A percentile compares a stretch with the other conserved stretches of the same genome.
These are phyloP conservation scores for Chlorociboria aeruginascens DNA, from an alignment of 495 filamentous ascomycete species.

Conservation along the genomic window DNA sequence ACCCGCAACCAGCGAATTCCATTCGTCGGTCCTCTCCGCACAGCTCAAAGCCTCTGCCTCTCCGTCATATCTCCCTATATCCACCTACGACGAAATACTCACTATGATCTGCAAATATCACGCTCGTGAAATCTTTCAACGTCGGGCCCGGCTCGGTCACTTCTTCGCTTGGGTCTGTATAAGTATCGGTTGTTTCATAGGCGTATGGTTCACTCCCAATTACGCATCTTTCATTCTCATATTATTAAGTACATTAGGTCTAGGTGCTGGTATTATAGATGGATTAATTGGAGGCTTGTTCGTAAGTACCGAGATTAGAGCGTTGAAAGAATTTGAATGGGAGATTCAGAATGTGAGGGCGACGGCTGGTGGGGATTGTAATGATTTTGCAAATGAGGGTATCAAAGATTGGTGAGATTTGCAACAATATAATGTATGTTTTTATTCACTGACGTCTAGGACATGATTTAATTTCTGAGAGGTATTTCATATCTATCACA, in stretches of 20 bases:
- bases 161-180: conserved; percentile 55
- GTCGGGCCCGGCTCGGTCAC: conserved; percentile 55
- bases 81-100: conserved; percentile 63
- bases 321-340: conserved; percentile 90
- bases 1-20: conserved; percentile 14
- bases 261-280: conserved; percentile 66
- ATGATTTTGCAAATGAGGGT: conserved; percentile 9
- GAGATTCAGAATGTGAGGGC: conserved; percentile 64
- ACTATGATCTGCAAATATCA: conserved; percentile 53
- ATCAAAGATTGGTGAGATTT: conserved; percentile 16
- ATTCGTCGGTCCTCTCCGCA: not conserved
- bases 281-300: conserved; percentile 81
- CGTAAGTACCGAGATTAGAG: conserved; percentile 67
- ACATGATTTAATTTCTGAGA: too few relatives aligned
- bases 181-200: conserved; percentile 59
- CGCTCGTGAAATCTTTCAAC: conserved; percentile 55
- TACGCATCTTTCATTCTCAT: conserved; percentile 74
- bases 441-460: too few relatives aligned
- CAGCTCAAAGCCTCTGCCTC: conserved; percentile 12
- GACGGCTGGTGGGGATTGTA: conserved; percentile 16
- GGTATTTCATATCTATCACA: too few relatives aligned
- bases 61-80: conserved; percentile 30
- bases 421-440: too few relatives aligned
- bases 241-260: conserved; percentile 61
- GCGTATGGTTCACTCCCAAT: conserved; percentile 74